Evolutionary conservation across 257 asterid genomes (phyloP), one percentile per base, ranked within the genome.

Genomic region (Leptodermis oblonga): DNA sequence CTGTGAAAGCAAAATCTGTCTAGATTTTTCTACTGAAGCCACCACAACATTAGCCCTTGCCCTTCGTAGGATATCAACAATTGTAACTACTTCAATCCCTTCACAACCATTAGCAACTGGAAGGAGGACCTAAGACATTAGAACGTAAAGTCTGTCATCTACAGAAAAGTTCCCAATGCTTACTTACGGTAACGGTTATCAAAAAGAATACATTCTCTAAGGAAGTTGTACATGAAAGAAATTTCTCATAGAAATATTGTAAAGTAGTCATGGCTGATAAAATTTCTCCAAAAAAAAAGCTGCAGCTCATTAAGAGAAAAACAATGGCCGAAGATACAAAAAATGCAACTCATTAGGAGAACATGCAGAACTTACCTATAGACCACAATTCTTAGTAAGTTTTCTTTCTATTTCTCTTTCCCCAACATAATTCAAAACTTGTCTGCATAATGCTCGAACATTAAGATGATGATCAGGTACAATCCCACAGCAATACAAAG

Each of bases 81-180:
- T 43, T 28, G 92, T 83, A 55, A 87, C 93, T 77, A 93, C 84
- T 81, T 93, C 97, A 72, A 85, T 87, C 73, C 85, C 99, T 83
- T 93, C 96, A 74, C 67, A 90, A 43, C 97, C 97, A 74, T 90
- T 90, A 23, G 97, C 96, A 74, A 93, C 81, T 64, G 96, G 97
- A 77, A 93, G 66, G 51, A 93, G 92, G 65, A 88, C 92, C 97
- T 93, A 80, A 6, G 54, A 72, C 56, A 73, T 75, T 78, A n/a
- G 46, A 41, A 54, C 39, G 6, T 2, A 34, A 34, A 51, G 34
- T 33, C 4, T 63, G 23, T 34, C 65, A 31, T 56, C 59, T 62
- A 17, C 23, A 37, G 62, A 45, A 25, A 72, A 17, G 51, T 56
- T 31, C 4, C 33, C 13, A 43, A 17, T 28, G 26, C 18, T 23